Percentiles rank a stretch among this genome's conserved stretches.
phyloP scores from a whole-genome alignment of 2,329 filamentous ascomycete species.

The Simplicillium sp. region DNA sequence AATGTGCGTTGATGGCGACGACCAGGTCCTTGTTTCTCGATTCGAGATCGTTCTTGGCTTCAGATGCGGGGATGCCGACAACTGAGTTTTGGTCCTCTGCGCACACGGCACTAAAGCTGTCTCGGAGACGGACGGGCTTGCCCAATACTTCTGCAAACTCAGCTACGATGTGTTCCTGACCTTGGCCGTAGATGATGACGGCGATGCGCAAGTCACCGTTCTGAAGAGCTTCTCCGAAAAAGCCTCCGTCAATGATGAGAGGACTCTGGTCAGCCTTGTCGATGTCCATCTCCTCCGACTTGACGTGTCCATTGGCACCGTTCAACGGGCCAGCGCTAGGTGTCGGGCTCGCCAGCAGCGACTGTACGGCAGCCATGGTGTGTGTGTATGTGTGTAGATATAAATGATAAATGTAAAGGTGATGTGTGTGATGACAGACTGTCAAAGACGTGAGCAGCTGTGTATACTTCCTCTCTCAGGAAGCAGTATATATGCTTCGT shows the following conservation, averaged over 20 bases:
- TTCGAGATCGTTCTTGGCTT: slow-evolving; percentile 48
- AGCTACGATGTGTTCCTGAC: slow-evolving; percentile 65
- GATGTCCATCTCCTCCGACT: slow-evolving; percentile 17
- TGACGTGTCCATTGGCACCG: slow-evolving; percentile 12
- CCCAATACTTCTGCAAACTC: slow-evolving; percentile 72
- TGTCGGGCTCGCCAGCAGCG: slow-evolving; percentile 23
- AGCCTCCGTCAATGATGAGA: slow-evolving; percentile 24
- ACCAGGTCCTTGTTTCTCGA: slow-evolving; percentile 49
- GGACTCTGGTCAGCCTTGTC: slow-evolving; percentile 25
- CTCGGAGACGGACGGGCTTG: slow-evolving; percentile 55
- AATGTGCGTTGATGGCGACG: slow-evolving; percentile 68
- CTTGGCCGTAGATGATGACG: slow-evolving; percentile 59
- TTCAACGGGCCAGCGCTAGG: slow-evolving; percentile 15
- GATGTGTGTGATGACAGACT: background rate
- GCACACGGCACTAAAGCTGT: slow-evolving; percentile 43
- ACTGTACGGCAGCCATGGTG: slow-evolving; percentile 28
- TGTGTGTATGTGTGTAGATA: background rate
- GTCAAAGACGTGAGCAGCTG: no score
- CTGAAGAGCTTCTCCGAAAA: slow-evolving; percentile 35
- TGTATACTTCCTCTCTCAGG: no score
- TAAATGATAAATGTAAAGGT: background rate
- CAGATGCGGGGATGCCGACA: slow-evolving; percentile 51
- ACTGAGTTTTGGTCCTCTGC: slow-evolving; percentile 52
- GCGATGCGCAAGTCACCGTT: slow-evolving; percentile 49
- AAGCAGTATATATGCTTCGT: no score